Percentiles rank a stretch among this genome's conserved stretches.
phyloP scores from a whole-genome alignment of 2,329 filamentous ascomycete species.

The Thelonectria blattea region DNA sequence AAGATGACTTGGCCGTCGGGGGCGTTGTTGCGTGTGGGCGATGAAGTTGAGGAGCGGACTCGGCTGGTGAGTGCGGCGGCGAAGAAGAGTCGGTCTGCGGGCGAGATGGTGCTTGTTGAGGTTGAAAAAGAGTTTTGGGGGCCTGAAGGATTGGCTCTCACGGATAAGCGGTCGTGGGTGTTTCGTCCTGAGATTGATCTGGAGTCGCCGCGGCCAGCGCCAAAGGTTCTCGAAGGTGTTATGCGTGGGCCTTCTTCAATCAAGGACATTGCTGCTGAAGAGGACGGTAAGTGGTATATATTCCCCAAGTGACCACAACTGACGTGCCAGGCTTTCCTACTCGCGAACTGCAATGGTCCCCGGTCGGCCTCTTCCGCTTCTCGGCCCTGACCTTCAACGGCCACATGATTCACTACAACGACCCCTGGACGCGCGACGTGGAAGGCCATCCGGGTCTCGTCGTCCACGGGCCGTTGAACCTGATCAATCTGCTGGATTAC shows the following conservation, averaged over 20 bases:
- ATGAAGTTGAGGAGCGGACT: slow-evolving; percentile 62
- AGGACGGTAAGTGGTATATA: slow-evolving; percentile 23
- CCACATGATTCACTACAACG: slow-evolving; percentile 84
- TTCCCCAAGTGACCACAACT: not conserved
- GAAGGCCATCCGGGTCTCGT: slow-evolving; percentile 75
- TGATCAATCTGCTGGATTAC: slow-evolving; percentile 75
- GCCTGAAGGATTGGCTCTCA: slow-evolving; percentile 55
- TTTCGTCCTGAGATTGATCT: slow-evolving; percentile 48
- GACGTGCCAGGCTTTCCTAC: slow-evolving; percentile 27
- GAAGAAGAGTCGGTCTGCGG: slow-evolving; percentile 60
- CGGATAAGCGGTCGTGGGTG: slow-evolving; percentile 61
- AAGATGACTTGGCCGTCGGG: slow-evolving; percentile 56
- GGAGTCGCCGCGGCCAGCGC: slow-evolving; percentile 21
- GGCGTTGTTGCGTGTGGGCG: slow-evolving; percentile 55
- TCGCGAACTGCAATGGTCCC: slow-evolving; percentile 51
- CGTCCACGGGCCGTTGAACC: slow-evolving; percentile 80
- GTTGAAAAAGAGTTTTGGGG: slow-evolving; percentile 66
- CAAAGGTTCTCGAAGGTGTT: slow-evolving; percentile 27
- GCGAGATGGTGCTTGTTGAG: slow-evolving; percentile 69
- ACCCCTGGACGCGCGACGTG: slow-evolving; percentile 65
- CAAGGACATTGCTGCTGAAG: slow-evolving; percentile 28
- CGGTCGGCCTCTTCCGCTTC: slow-evolving; percentile 74
- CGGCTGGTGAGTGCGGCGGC: slow-evolving; percentile 57
- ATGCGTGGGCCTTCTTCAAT: slow-evolving; percentile 35
- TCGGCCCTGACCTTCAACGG: slow-evolving; percentile 86